Evolutionary conservation across 2,329 filamentous ascomycete species (phyloP).

Genomic region (Claviceps sp.): DNA sequence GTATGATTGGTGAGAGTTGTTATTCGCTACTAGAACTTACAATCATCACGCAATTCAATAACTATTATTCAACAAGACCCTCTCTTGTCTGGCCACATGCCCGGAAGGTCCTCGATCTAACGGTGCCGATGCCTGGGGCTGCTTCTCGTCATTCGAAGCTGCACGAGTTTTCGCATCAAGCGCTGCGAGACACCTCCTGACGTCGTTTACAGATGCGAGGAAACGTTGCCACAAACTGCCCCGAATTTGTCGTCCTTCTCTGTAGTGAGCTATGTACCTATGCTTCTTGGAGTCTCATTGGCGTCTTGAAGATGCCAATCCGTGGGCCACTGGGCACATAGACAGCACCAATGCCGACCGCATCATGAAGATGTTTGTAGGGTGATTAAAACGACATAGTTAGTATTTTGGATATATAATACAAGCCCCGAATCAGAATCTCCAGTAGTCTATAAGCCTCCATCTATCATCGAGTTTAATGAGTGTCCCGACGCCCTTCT

Average conservation of each 20-base stretch:
- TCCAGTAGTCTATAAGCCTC: not conserved
- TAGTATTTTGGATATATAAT: too few species aligned
- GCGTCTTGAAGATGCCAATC: not conserved
- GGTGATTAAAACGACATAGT: too few species aligned
- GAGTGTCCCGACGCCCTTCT: too few species aligned
- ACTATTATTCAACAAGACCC: constrained; percentile 22
- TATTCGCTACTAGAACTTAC: too few species aligned
- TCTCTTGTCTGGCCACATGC: constrained; percentile 20
- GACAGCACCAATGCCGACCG: not conserved
- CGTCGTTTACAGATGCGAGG: not conserved
- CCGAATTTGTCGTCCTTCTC: constrained; percentile 24
- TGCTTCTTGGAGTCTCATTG: not conserved
- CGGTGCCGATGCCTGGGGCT: constrained; percentile 23
- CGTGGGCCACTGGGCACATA: too few species aligned
- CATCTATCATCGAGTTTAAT: too few species aligned
- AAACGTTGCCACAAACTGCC: constrained; percentile 1
- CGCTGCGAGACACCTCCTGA: not conserved
- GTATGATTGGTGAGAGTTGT: too few species aligned
- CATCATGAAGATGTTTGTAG: too few species aligned
- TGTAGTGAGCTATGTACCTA: constrained; percentile 10
- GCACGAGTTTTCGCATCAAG: not conserved
- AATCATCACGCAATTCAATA: constrained; percentile 6
- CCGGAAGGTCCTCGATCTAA: constrained; percentile 16
- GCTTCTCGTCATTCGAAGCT: constrained; percentile 23
- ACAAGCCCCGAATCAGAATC: too few species aligned